Conservation (phyloP, 345 rosid genomes). For the Eucalyptus dawsonii region DNA sequence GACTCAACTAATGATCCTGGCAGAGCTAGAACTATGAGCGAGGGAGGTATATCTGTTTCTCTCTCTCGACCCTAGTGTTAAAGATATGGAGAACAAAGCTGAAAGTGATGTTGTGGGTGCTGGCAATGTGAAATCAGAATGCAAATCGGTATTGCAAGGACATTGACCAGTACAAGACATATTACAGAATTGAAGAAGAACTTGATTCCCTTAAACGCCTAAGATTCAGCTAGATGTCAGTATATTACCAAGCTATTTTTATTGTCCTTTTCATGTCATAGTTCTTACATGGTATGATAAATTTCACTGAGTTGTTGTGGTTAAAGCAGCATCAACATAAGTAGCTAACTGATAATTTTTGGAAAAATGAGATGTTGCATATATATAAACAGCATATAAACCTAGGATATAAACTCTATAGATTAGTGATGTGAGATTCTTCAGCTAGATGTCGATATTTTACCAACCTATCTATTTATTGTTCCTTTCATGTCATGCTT, state of each 20-base stretch:
- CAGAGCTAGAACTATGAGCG: background rate
- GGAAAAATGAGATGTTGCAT: background rate
- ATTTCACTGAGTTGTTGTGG: background rate
- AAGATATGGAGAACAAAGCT: background rate
- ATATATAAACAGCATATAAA: background rate
- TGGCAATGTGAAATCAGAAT: background rate
- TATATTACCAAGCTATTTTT: background rate
- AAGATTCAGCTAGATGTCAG: background rate
- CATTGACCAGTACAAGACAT: background rate
- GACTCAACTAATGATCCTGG: background rate
- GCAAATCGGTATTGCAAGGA: background rate
- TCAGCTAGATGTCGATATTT: background rate
- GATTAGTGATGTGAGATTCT: background rate
- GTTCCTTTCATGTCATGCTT: background rate
- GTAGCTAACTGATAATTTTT: background rate
- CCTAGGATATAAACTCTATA: background rate
- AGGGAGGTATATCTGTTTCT: background rate
- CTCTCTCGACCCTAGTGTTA: background rate
- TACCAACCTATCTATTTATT: background rate
- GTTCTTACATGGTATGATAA: background rate
- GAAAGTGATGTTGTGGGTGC: background rate
- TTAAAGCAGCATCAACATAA: background rate
- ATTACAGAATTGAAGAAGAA: background rate
- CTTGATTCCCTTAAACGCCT: background rate
- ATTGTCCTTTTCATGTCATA: background rate